phyloP scores from a whole-genome alignment of 106 monocot species.

The Dendrobium huoshanense region DNA sequence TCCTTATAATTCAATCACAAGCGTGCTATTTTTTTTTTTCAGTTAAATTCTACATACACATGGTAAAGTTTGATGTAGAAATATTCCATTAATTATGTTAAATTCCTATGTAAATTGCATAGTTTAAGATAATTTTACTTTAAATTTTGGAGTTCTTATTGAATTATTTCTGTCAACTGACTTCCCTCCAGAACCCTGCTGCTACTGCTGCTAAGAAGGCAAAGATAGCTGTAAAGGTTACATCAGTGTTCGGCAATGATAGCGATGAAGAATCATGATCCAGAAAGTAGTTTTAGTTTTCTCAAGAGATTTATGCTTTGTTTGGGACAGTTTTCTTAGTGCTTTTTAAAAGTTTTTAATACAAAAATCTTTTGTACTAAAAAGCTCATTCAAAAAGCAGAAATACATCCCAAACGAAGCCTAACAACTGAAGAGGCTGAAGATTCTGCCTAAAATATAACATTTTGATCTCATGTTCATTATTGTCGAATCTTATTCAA shows the following conservation, averaged over 20 bases:
- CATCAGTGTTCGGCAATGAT: constrained; percentile 63
- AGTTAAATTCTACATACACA: not conserved
- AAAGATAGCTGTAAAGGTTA: constrained; percentile 45
- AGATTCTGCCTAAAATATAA: not conserved
- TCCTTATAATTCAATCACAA: too few relatives aligned
- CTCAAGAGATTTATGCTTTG: not conserved
- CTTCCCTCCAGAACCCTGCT: constrained; percentile 17
- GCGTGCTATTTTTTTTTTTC: not conserved
- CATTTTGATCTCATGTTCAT: not conserved
- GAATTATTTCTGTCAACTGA: not conserved
- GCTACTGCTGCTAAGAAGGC: constrained; percentile 38
- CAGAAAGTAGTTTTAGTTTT: not conserved
- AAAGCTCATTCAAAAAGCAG: too few relatives aligned
- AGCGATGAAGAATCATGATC: constrained; percentile 62
- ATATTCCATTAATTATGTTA: not conserved
- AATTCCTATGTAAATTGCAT: not conserved
- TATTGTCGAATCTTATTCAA: not conserved
- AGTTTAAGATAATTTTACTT: not conserved
- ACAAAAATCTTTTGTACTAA: too few relatives aligned
- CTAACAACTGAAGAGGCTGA: not conserved
- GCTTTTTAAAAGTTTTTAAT: too few relatives aligned
- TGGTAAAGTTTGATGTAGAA: not conserved
- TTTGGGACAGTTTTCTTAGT: too few relatives aligned
- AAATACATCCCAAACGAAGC: too few relatives aligned
- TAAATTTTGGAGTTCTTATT: not conserved